Conservation (phyloP, 768 basidiomycete genomes). For the Hericium coralloides region DNA sequence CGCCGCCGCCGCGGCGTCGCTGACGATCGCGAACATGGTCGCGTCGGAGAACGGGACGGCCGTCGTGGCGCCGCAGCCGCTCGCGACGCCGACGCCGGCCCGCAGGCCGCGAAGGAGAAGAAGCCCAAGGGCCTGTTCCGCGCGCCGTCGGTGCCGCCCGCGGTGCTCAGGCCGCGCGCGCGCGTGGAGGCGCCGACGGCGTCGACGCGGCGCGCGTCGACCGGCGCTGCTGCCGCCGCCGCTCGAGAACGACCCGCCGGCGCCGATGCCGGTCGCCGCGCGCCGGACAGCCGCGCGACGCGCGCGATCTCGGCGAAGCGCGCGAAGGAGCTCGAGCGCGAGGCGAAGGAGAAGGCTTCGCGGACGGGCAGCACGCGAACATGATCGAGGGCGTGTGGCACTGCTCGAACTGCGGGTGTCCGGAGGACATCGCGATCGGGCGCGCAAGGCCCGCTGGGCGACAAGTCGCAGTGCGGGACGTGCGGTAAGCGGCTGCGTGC, state of each 20-base stretch:
- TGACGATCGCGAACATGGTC: constrained; percentile 88
- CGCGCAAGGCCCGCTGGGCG: constrained; percentile 82
- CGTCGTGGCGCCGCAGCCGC: constrained; percentile 35
- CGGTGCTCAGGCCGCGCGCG: constrained; percentile 54
- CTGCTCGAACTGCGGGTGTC: constrained; percentile 92
- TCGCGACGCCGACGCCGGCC: constrained; percentile 27
- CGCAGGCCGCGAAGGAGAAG: constrained; percentile 49
- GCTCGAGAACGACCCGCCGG: constrained; percentile 52
- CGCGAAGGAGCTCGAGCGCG: constrained; percentile 66
- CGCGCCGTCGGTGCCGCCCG: constrained; percentile 47
- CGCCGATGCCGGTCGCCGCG: constrained; percentile 18
- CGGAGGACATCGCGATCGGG: constrained; percentile 78
- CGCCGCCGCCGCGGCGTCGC: constrained; percentile 79
- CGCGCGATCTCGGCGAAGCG: constrained; percentile 49
- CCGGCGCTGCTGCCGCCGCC: constrained; percentile 46
- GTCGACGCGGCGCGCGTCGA: constrained; percentile 68
- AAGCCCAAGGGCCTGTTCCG: constrained; percentile 68
- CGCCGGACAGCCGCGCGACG: constrained; percentile 38
- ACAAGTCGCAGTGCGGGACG: constrained; percentile 85
- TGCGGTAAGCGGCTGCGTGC: constrained; percentile 57
- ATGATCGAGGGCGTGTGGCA: constrained; percentile 85
- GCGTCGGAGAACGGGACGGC: constrained; percentile 81
- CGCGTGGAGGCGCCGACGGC: constrained; percentile 48
- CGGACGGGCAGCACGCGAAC: constrained; percentile 75
- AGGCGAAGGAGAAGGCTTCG: constrained; percentile 81